Conservation (phyloP, 1,284 basidiomycete genomes). For the Trametes pubescens region DNA sequence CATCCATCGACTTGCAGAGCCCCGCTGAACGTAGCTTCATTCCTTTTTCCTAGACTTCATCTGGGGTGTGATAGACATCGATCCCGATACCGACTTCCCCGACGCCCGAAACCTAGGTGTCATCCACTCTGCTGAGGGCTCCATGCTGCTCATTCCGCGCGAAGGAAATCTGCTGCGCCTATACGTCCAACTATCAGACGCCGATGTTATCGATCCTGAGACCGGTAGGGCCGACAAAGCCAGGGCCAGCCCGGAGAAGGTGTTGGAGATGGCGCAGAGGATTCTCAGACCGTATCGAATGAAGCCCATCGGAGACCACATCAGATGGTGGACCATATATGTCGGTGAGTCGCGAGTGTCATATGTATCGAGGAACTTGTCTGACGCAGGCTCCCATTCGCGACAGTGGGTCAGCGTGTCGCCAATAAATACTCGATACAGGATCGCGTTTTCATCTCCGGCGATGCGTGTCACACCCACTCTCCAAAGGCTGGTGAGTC, state of each 20-base stretch:
- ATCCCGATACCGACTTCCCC: conserved; percentile 79
- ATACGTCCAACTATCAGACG: conserved; percentile 75
- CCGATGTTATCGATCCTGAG: conserved; percentile 54
- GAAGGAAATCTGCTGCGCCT: conserved; percentile 76
- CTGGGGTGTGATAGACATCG: conserved; percentile 82
- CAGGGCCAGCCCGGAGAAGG: conserved; percentile 63
- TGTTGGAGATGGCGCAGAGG: conserved; percentile 72
- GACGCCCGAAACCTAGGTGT: conserved; percentile 78
- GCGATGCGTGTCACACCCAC: conserved; percentile 87
- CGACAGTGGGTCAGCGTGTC: conserved; percentile 77
- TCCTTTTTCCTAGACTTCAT: conserved; percentile 57
- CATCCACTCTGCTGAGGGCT: conserved; percentile 63
- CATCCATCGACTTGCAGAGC: not conserved
- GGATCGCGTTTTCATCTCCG: conserved; percentile 83
- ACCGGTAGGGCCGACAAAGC: conserved; percentile 69
- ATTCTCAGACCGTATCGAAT: conserved; percentile 76
- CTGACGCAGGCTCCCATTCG: not conserved
- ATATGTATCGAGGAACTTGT: not conserved
- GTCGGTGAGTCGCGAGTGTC: conserved; percentile 48
- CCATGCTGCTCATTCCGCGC: conserved; percentile 78
- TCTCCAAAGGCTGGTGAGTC: conserved; percentile 67
- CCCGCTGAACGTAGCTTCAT: not conserved
- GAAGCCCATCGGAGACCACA: conserved; percentile 55
- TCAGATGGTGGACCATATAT: conserved; percentile 87
- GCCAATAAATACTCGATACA: conserved; percentile 71